Percentiles rank a stretch among this genome's conserved stretches.
Evolutionary conservation across 225 moss, liverwort and hornwort species (phyloP).

Genomic region (Marchantia paleacea): DNA sequence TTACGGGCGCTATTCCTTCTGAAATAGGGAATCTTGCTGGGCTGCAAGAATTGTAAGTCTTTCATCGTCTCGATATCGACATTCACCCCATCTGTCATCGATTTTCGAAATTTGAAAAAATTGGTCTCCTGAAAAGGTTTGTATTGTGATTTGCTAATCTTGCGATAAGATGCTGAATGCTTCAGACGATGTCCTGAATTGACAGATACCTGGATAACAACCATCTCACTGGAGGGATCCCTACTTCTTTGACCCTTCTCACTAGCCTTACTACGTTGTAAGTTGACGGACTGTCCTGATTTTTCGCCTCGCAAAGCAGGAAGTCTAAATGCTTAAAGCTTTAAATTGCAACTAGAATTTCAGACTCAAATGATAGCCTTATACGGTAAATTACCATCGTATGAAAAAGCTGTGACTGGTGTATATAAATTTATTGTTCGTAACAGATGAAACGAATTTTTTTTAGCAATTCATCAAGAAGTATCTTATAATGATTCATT

Average conservation of each 20-base stretch:
- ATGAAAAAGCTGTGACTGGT: no score
- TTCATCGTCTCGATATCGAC: no score
- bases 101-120: no score
- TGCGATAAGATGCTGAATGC: background rate
- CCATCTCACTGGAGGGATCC: slow-evolving; percentile 5
- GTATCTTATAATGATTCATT: background rate
- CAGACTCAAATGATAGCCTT: no score
- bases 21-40: background rate
- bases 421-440: background rate
- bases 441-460: background rate
- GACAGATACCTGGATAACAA: slow-evolving; percentile 20
- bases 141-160: background rate
- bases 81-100: no score
- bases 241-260: background rate
- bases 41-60: slow-evolving; percentile 10
- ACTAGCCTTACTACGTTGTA: background rate
- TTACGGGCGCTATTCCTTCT: background rate
- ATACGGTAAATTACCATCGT: no score
- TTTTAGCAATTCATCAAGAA: background rate
- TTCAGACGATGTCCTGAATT: background rate
- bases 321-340: background rate
- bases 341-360: no score
- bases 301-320: background rate
- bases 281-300: background rate
- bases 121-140: no score